These are phyloP conservation scores for Fusarium aywerte DNA, from an alignment of 2,329 filamentous ascomycete genomes.

Conservation along the genomic window DNA sequence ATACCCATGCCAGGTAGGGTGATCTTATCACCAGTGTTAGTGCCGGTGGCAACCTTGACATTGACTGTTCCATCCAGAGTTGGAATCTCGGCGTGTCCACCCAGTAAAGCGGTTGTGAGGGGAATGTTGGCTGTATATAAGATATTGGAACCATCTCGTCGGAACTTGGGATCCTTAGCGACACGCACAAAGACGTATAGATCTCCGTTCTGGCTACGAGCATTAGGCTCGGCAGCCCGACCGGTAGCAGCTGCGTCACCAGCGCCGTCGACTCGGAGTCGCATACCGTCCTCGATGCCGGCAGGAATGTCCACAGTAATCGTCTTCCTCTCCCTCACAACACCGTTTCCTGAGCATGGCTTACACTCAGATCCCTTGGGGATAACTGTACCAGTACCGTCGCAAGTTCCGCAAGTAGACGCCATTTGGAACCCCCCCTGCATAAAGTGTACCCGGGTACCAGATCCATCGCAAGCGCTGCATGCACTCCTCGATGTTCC, in stretches of 20 bases:
- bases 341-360: slow-evolving; percentile 83
- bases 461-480: slow-evolving; percentile 84
- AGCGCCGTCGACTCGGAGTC: slow-evolving; percentile 83
- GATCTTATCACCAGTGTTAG: slow-evolving; percentile 90
- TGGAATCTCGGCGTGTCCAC: slow-evolving; percentile 88
- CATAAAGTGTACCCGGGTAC: slow-evolving; percentile 87
- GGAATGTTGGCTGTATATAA: slow-evolving; percentile 92
- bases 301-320: slow-evolving; percentile 92
- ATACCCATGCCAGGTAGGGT: slow-evolving; percentile 93
- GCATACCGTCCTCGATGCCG: slow-evolving; percentile 97
- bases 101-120: slow-evolving; percentile 90
- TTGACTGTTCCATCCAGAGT: slow-evolving; percentile 92
- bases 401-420: slow-evolving; percentile 84
- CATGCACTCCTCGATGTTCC: slow-evolving; percentile 80
- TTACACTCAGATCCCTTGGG: slow-evolving; percentile 85
- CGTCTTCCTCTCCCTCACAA: slow-evolving; percentile 82
- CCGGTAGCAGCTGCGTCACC: slow-evolving; percentile 88
- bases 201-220: slow-evolving; percentile 80
- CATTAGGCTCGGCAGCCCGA: slow-evolving; percentile 69
- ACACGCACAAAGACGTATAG: slow-evolving; percentile 92
- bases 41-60: slow-evolving; percentile 90
- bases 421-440: slow-evolving; percentile 96
- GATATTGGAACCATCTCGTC: slow-evolving; percentile 86
- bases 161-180: slow-evolving; percentile 89
- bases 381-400: slow-evolving; percentile 79